Evolutionary conservation across 495 filamentous ascomycete genomes (phyloP), one percentile per base, ranked within the genome.

Genomic region (Lasiosphaeria hispida): DNA sequence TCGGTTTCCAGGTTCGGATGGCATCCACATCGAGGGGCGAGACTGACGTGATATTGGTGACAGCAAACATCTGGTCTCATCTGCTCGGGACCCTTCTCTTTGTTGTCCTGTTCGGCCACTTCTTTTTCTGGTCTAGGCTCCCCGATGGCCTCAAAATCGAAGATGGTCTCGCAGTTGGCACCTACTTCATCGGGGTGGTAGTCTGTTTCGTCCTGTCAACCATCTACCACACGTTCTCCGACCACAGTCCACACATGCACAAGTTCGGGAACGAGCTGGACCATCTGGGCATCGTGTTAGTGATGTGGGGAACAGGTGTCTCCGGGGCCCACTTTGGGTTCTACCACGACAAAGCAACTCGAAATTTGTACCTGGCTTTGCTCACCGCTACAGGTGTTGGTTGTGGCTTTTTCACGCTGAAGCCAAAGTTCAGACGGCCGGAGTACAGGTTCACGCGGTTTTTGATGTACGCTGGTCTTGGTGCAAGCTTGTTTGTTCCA

Each of bases 231-330:
- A 48, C 43, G 14, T 57, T 57, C 7, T 57, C 34, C 4, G 54
- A 57, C 54, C 54, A 57, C 54, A 40, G 54, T 36, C 42, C 54
- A n/a, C 33, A 57, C 33, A 57, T 57, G 42, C 54, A 57, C 42
- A 57, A 57, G 11, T 48, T 48, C 11, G 41, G 54, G 15, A 48
- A 57, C 34, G 54, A 57, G 44, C 54, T 57, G 42, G 54, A 57
- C 44, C 42, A 57, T 39, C 36, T 57, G 7, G 54, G 54, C 3
- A 39, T 57, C 42, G 54, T 57, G 3, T 18, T 57, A 8, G 54
- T 57, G 4, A 39, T 57, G 11, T 57, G 54, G 54, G 54, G 54
- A 4, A 57, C 54, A 6, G 54, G 54, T 10, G 15, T 57, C 44
- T 57, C 44, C 6, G 44, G 55, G 10, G 55, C 44, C 15, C 44